phyloP scores from a whole-genome alignment of 202 grass and related monocot genomes.

The Tripidium arundinaceum region DNA sequence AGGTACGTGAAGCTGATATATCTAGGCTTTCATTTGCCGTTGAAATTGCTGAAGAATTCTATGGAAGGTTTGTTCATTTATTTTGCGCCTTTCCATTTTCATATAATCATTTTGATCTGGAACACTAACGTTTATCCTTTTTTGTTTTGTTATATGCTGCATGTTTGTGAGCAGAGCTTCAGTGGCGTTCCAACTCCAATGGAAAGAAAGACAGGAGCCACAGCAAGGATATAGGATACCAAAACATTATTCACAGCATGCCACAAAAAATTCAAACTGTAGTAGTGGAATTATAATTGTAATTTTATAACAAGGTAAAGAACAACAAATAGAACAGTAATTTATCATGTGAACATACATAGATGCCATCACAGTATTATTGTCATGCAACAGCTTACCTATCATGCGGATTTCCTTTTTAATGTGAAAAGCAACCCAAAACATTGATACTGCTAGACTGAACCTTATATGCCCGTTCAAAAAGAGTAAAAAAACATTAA shows the following conservation, averaged over 20 bases:
- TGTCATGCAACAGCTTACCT: background rate
- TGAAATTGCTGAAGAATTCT: conserved; percentile 98
- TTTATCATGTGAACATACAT: background rate
- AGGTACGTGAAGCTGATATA: conserved; percentile 99
- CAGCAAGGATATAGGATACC: background rate
- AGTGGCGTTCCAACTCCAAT: background rate
- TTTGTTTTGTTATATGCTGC: conserved; percentile 18
- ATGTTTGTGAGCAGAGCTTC: conserved; percentile 23
- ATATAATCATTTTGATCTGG: background rate
- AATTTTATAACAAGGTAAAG: background rate
- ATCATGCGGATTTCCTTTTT: background rate
- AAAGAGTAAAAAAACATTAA: background rate
- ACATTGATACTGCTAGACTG: background rate
- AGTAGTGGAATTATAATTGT: background rate
- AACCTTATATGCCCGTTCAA: background rate
- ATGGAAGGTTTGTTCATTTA: conserved; percentile 72
- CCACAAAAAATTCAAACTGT: background rate
- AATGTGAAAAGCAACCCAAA: background rate
- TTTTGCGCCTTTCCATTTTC: background rate
- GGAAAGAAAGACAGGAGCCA: background rate
- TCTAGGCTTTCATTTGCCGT: conserved; percentile 94
- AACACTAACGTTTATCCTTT: conserved; percentile 30
- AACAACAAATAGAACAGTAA: background rate
- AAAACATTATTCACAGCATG: background rate
- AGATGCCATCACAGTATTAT: background rate